phyloP scores from a whole-genome alignment of 2,329 filamentous ascomycete species.

The Xylariaceae sp. region DNA sequence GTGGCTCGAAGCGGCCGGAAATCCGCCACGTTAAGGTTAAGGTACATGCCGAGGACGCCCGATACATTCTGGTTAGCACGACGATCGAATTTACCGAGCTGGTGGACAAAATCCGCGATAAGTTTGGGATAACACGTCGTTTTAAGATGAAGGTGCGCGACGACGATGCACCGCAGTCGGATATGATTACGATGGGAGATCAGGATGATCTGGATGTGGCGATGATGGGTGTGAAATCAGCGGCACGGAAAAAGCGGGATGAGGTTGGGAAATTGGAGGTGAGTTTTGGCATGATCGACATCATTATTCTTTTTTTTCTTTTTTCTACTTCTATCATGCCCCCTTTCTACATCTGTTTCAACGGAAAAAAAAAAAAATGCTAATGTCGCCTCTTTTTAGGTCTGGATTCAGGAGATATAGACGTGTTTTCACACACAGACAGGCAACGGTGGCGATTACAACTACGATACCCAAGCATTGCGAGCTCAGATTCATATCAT shows the following conservation, averaged over 20 bases:
- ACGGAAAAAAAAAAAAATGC: background rate
- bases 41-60: slow-evolving; percentile 83
- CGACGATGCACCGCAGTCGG: slow-evolving; percentile 64
- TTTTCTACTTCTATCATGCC: background rate
- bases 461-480: slow-evolving; percentile 32
- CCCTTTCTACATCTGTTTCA: no score
- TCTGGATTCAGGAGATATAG: slow-evolving; percentile 46
- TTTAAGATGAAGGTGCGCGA: slow-evolving; percentile 89
- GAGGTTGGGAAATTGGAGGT: slow-evolving; percentile 96
- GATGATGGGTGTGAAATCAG: slow-evolving; percentile 61
- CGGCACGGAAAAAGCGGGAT: slow-evolving; percentile 64
- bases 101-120: slow-evolving; percentile 72
- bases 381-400: slow-evolving; percentile 33
- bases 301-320: background rate
- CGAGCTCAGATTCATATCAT: slow-evolving; percentile 28
- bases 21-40: slow-evolving; percentile 82
- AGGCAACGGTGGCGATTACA: slow-evolving; percentile 17
- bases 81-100: slow-evolving; percentile 72
- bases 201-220: slow-evolving; percentile 94
- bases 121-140: slow-evolving; percentile 70
- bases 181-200: slow-evolving; percentile 96
- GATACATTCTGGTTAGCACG: slow-evolving; percentile 81
- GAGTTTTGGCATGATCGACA: slow-evolving; percentile 36
- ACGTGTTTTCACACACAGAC: slow-evolving; percentile 23
- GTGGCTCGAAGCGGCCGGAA: slow-evolving; percentile 56